Evolutionary conservation across 441 rosid species (phyloP).

Genomic region (Mallotus japonicus): DNA sequence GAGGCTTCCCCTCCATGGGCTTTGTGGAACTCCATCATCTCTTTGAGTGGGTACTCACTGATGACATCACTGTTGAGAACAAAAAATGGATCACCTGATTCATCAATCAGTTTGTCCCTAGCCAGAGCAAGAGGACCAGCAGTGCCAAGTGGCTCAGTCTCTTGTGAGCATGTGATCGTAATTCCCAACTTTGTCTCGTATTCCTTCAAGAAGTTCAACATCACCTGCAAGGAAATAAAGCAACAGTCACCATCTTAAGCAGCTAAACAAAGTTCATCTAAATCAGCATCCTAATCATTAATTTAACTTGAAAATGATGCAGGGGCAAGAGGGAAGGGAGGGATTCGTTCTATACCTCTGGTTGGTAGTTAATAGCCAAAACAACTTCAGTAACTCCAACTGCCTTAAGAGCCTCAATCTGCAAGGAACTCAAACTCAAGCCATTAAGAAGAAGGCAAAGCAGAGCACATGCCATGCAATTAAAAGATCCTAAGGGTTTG

Average conservation of each 20-base stretch:
- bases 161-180: slow-evolving; percentile 94
- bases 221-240: slow-evolving; percentile 49
- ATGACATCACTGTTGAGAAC: slow-evolving; percentile 98
- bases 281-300: neutral
- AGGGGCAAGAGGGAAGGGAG: neutral
- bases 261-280: slow-evolving; percentile 2
- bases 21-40: slow-evolving; percentile 88
- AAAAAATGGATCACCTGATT: slow-evolving; percentile 86
- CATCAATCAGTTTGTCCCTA: slow-evolving; percentile 81
- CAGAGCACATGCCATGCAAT: too few relatives aligned
- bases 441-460: neutral
- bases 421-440: slow-evolving; percentile 25
- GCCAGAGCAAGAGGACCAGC: slow-evolving; percentile 99
- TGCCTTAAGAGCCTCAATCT: slow-evolving; percentile 96
- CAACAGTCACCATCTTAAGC: slow-evolving; percentile 15
- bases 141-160: slow-evolving; percentile 98
- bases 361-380: slow-evolving; percentile 94
- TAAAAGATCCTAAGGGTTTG: neutral
- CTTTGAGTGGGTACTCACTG: slow-evolving; percentile 83
- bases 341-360: slow-evolving; percentile 52
- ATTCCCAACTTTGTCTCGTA: slow-evolving; percentile 86
- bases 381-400: slow-evolving; percentile 94
- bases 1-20: slow-evolving; percentile 96
- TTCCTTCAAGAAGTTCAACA: slow-evolving; percentile 90
- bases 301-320: slow-evolving; percentile 1